Base-by-base conservation (phyloP, 1,284 basidiomycete species). In the Cryptococcus wingfieldii region DNA sequence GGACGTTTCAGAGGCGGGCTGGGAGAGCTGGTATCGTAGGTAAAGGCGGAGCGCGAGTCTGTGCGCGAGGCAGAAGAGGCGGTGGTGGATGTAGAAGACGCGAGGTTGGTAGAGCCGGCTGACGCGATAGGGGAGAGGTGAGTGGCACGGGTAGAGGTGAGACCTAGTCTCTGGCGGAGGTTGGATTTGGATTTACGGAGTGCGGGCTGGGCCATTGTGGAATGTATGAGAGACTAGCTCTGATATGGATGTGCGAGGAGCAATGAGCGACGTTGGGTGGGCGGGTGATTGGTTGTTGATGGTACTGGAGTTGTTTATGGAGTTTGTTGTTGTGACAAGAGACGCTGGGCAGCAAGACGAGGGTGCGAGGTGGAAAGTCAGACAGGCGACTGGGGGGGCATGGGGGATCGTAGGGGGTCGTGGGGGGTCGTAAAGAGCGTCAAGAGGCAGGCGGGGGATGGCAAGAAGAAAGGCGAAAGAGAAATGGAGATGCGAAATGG, bases 151-250 rank as follows among this genome's bases (percentile, higher is more conserved):
- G 61, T 61, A 34, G 71, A 63, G 9, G 66, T 64, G 13, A 72
- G 56, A 48, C 69, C 70, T 0, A 73, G 55, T 41, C 71, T 61
- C n/a, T 74, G 67, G 14, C 70, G 65, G 25, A 73, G 60, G 55
- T 69, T 71, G 25, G 70, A 74, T 55, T 71, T 70, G 37, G 68
- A 65, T 50, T 71, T 71, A 49, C 56, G 41, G 4, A 74, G 61
- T 3, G 56, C 56, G 2, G 61, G 67, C n/a, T 59, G 55, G 47
- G 51, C 12, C 7, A 50, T 37, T 27, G 55, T 37, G 42, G 39
- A 18, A 3, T 62, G 57, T 46, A 53, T 54, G 38, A 16, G 41
- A 44, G 31, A 10, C 31, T 34, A 10, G 31, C 31, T 34, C 31
- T 34, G 31, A 9, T 18, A 31, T 23, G 7, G 10, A 18, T 34